Evolutionary conservation across 169 alveolate genomes (phyloP), one percentile per base, ranked within the genome.

Genomic region (Babesia divergens): DNA sequence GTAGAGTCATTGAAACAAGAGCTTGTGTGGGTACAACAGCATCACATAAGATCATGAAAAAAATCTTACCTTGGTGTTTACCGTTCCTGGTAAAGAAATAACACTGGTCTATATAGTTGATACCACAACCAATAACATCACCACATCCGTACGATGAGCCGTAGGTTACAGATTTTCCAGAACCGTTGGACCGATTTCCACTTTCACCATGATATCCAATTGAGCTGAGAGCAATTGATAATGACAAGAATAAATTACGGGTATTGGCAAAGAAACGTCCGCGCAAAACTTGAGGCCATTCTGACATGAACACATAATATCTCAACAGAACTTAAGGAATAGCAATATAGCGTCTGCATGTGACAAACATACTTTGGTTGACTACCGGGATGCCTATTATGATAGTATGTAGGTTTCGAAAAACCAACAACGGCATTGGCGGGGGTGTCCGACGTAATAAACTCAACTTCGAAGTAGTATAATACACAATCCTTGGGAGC

Each of bases 61-160:
- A n/a, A n/a, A n/a, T n/a, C 60, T n/a, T 62, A 24, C 94, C 94
- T 46, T 84, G 62, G 51, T 53, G 84, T 37, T 59, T 67, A 9
- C 94, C 94, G 66, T 90, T 90, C 38, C 74, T 74, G 13, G 94
- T 90, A 68, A 84, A 90, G 72, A 90, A 90, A 18, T 89, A 83
- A 35, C 84, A 65, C 32, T 77, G 86, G 29, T 86, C 74, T 53
- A 54, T 28, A 64, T 90, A 80, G 46, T 88, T 83, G 24, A 90
- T 85, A 20, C 94, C 94, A 47, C 93, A 87, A 7, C 94, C 94
- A 14, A 90, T 60, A n/a, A 84, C 84, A 52, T 90, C 94, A 67
- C 86, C 77, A 46, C 66, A 50, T 18, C 89, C 84, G 56, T 84
- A 90, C 32, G 90, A 62, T 26, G 89, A 65, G 40, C 93, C 84